Evolutionary conservation across 2,329 filamentous ascomycete genomes (phyloP), one percentile per base, ranked within the genome.

Genomic region (Epichloe hybrida): DNA sequence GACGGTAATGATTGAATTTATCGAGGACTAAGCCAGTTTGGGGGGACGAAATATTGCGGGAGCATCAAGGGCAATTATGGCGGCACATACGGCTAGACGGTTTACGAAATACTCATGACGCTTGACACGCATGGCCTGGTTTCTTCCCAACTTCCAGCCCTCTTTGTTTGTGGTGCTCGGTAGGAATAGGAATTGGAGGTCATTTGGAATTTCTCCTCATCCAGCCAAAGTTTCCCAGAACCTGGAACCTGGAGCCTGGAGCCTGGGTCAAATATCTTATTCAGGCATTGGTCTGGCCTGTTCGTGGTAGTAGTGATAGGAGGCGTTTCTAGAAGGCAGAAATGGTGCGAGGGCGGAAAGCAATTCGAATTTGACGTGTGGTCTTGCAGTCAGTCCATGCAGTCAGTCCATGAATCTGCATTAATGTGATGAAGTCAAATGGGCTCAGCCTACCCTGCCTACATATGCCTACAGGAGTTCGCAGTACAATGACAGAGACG

Each of bases 1-100:
- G 3, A 95, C 89, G 0, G 84, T 98, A 7, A 96, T 96, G 88
- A 84, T 98, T 58, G 93, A 96, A 66, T 94, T 89, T 62, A 68
- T 86, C 52, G 83, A 87, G 65, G 74, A 78, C 34, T 70, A 41
- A 37, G 15, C 8, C 36, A 23, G 4, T 17, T 6, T 11, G 31
- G 13, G 7, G 35, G 9, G 11, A 7, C 15, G 31, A 13, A 13
- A 38, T 5, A 5, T 27, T 3, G n/a, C 23, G 17, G 12, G 4
- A 4, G 23, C 21, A 31, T 20, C 3, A 23, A 15, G 20, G 31
- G 20, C 9, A 13, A 46, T 12, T 17, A 17, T 15, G 31, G n/a
- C 36, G 20, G 49, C 27, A 34, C n/a, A 13, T 31, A 13, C 27
- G 27, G 21, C 31, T 39, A 50, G 43, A 40, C n/a, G 37, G 46